Evolutionary conservation across 352 stramenopile genomes (phyloP).

Genomic region (Blastocystis sp.): DNA sequence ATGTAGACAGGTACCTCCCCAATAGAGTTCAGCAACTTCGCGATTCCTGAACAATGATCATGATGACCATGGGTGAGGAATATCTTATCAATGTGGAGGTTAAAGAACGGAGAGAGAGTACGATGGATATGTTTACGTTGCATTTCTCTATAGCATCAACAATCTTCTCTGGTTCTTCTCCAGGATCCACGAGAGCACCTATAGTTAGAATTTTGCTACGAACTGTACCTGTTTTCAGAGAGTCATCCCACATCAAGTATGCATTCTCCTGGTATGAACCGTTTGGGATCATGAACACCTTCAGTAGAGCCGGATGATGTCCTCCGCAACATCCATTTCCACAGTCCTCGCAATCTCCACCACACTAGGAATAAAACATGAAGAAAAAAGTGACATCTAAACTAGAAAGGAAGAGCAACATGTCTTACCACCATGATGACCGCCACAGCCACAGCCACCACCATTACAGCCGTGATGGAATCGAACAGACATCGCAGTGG

Average conservation of each 20-base stretch:
- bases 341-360: neutral
- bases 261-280: conserved; percentile 14
- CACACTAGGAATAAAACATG: neutral
- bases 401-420: neutral
- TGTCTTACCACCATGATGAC: neutral
- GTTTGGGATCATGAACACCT: conserved; percentile 46
- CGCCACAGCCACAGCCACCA: neutral
- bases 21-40: neutral
- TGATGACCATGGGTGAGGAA: conserved; percentile 19
- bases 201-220: neutral
- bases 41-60: neutral
- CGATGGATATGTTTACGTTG: neutral
- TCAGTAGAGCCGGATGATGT: neutral
- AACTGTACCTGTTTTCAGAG: neutral
- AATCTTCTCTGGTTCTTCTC: conserved; percentile 13
- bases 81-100: neutral
- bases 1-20: neutral
- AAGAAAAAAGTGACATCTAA: neutral
- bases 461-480: conserved; percentile 16
- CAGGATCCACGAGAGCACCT: conserved; percentile 35
- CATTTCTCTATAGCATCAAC: conserved; percentile 36
- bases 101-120: neutral
- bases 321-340: neutral
- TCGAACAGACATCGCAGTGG: neutral
- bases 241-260: conserved; percentile 18